phyloP scores from a whole-genome alignment of 805 yeast species.

The Metschnikowia proteae region DNA sequence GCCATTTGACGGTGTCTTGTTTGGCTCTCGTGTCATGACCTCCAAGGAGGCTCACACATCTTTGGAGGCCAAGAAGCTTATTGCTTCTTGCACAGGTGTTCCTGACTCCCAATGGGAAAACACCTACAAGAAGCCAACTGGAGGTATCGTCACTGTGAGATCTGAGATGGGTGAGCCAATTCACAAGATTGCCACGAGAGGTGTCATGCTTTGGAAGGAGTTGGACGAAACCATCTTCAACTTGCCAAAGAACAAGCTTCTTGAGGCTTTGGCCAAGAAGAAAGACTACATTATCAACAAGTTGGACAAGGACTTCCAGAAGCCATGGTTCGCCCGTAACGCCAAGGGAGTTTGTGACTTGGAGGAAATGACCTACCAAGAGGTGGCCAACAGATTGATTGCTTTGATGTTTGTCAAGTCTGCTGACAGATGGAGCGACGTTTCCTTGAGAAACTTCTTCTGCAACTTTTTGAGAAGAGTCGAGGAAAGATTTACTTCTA shows the following conservation, averaged over 20 bases:
- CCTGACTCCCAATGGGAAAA: conserved; percentile 86
- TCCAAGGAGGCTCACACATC: conserved; percentile 96
- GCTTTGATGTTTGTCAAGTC: conserved; percentile 83
- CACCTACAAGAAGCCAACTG: conserved; percentile 91
- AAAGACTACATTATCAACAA: conserved; percentile 79
- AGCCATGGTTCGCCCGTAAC: conserved; percentile 93
- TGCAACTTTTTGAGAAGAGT: conserved; percentile 89
- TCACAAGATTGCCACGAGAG: conserved; percentile 97
- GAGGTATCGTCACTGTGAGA: conserved; percentile 93
- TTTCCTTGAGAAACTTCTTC: conserved; percentile 76
- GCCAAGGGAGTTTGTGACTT: conserved; percentile 81
- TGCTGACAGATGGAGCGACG: conserved; percentile 84
- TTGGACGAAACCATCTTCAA: conserved; percentile 90
- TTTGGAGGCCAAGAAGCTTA: conserved; percentile 88
- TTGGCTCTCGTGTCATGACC: conserved; percentile 96
- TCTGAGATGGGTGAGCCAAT: conserved; percentile 99
- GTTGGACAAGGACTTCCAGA: conserved; percentile 92
- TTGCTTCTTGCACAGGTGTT: conserved; percentile 88
- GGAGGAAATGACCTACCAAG: conserved; percentile 92
- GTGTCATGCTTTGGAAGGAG: conserved; percentile 96
- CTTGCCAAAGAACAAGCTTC: conserved; percentile 82
- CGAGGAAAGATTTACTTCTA: conserved; percentile 87
- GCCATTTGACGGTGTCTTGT: conserved; percentile 97
- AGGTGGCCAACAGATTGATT: conserved; percentile 81
- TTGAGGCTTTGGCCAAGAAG: conserved; percentile 77